Conservation (phyloP, 805 yeast species). For the Lipomyces spencermartinsiae region DNA sequence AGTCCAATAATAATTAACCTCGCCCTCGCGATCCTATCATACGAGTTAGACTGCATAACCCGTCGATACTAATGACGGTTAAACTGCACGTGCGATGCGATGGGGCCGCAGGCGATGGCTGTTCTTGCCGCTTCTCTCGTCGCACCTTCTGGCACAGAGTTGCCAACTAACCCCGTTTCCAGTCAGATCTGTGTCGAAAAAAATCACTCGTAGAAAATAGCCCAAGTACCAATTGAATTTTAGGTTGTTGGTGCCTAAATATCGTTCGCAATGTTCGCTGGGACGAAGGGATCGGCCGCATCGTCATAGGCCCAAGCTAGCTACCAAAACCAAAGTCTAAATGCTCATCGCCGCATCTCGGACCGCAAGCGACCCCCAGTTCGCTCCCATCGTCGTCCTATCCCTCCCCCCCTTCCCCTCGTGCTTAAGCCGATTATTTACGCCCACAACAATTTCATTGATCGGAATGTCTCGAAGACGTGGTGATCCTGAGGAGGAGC, state of each 20-base stretch:
- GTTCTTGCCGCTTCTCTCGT: not conserved
- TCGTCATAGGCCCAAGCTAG: too few species aligned
- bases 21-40: too few species aligned
- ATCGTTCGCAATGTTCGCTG: not conserved
- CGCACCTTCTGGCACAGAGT: not conserved
- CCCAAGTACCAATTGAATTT: not conserved
- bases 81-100: not conserved
- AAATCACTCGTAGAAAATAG: not conserved
- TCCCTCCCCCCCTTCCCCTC: not conserved
- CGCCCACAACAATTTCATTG: not conserved
- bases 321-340: too few species aligned
- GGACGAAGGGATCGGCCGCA: not conserved
- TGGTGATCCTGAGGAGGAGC: slow-evolving; percentile 38
- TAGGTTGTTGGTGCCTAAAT: not conserved
- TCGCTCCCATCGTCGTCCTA: not conserved
- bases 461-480: slow-evolving; percentile 32
- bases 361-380: too few species aligned
- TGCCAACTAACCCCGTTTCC: not conserved
- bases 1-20: too few species aligned
- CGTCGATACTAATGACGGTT: too few species aligned
- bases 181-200: too few species aligned
- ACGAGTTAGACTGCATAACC: not conserved
- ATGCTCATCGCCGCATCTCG: too few species aligned
- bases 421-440: not conserved
- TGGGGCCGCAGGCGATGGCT: not conserved